Conservation (phyloP, 768 basidiomycete genomes). For the Tephrocybe sp. region DNA sequence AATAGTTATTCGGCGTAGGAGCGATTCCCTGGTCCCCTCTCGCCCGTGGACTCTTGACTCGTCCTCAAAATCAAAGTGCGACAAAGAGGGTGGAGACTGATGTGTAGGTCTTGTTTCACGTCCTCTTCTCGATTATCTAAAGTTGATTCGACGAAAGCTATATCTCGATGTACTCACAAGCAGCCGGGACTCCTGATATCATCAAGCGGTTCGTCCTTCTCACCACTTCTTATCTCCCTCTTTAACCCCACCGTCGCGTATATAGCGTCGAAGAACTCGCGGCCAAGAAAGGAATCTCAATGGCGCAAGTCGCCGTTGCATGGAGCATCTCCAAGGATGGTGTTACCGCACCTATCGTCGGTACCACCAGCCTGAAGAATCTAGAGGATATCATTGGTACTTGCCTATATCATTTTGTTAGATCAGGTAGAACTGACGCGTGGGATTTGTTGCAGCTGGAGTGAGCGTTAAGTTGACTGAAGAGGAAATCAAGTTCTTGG, state of each 20-base stretch:
- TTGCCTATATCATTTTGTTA: not conserved
- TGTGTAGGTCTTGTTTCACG: slow-evolving; percentile 20
- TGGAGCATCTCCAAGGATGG: slow-evolving; percentile 49
- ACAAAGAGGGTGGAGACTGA: slow-evolving; percentile 40
- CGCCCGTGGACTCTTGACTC: slow-evolving; percentile 47
- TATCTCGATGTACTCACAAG: not conserved
- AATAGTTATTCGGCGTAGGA: slow-evolving; percentile 49
- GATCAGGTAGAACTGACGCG: not conserved
- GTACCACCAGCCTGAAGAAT: slow-evolving; percentile 49
- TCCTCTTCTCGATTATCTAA: not conserved
- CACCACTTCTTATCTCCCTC: slow-evolving; percentile 2
- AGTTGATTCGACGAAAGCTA: too few relatives aligned
- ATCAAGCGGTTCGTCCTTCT: slow-evolving; percentile 21
- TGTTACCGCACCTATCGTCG: slow-evolving; percentile 59
- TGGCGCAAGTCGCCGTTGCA: too few relatives aligned
- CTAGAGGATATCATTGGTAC: slow-evolving; percentile 50
- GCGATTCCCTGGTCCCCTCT: slow-evolving; percentile 61
- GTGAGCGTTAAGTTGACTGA: slow-evolving; percentile 51
- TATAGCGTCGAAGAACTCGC: slow-evolving; percentile 53
- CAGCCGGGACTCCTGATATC: not conserved
- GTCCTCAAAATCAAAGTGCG: slow-evolving; percentile 32
- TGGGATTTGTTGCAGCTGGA: slow-evolving; percentile 27
- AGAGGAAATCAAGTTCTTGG: slow-evolving; percentile 56
- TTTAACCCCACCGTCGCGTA: too few relatives aligned
- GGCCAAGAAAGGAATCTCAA: slow-evolving; percentile 45